phyloP scores from a whole-genome alignment of 2,329 filamentous ascomycete species.

The Dactylellina haptotyla region DNA sequence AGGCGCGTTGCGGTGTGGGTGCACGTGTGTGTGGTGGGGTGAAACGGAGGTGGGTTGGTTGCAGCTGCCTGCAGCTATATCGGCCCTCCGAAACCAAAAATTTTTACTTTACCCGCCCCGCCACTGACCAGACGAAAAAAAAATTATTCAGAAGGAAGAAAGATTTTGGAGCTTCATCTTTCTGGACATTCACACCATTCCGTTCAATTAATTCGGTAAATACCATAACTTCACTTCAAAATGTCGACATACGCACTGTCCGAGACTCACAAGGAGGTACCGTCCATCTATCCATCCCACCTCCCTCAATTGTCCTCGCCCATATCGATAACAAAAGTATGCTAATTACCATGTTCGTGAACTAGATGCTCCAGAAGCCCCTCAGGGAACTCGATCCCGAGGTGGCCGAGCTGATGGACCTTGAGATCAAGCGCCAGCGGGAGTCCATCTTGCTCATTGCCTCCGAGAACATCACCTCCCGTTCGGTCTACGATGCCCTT shows the following conservation, averaged over 20 bases:
- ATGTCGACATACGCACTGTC: conserved; percentile 67
- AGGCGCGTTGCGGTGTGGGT: conserved; percentile 11
- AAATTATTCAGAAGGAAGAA: conserved; percentile 4
- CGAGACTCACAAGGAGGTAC: conserved; percentile 68
- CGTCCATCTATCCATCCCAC: conserved; percentile 57
- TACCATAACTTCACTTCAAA: conserved; percentile 50
- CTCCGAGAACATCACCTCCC: conserved; percentile 98
- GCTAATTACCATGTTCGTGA: too few species aligned
- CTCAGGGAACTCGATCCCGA: conserved; percentile 91
- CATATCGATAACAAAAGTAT: not conserved
- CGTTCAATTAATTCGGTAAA: conserved; percentile 11
- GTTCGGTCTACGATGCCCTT: conserved; percentile 96
- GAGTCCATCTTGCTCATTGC: conserved; percentile 99
- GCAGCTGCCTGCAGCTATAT: conserved; percentile 38
- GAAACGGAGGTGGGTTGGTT: not conserved
- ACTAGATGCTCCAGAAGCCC: conserved; percentile 98
- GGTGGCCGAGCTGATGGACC: conserved; percentile 95
- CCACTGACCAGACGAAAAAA: conserved; percentile 11
- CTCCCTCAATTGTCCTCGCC: conserved; percentile 16
- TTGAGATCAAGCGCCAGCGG: conserved; percentile 94
- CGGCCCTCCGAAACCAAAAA: conserved; percentile 48
- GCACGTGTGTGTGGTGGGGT: conserved; percentile 5
- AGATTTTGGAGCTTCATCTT: conserved; percentile 13
- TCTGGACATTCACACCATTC: not conserved
- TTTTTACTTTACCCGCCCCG: conserved; percentile 54